Percentiles rank a stretch among this genome's conserved stretches.
Conservation (phyloP, 352 stramenopile genomes). For the Globisporangium spiculum region DNA sequence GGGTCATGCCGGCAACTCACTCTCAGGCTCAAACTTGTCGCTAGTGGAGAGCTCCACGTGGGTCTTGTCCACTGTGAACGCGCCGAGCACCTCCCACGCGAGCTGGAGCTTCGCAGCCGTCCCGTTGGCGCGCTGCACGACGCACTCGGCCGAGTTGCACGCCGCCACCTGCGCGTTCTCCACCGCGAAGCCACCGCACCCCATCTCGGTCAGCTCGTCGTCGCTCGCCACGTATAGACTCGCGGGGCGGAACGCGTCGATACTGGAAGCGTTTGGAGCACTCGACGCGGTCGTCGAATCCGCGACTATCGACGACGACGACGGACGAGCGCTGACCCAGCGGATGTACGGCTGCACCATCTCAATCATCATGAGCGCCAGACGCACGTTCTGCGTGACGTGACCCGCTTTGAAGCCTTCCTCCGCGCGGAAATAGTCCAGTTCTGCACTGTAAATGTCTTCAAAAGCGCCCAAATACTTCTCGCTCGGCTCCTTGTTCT, state of each 20-base stretch:
- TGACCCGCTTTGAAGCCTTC: conserved; percentile 78
- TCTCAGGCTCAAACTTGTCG: conserved; percentile 35
- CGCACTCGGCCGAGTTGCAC: conserved; percentile 45
- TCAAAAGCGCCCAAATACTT: conserved; percentile 66
- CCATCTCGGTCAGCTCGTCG: conserved; percentile 47
- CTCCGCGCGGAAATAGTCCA: conserved; percentile 56
- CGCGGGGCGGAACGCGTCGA: conserved; percentile 39
- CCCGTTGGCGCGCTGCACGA: conserved; percentile 18
- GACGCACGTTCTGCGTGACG: conserved; percentile 92
- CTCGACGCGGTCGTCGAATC: neutral
- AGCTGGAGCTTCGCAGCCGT: conserved; percentile 58
- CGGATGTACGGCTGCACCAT: conserved; percentile 93
- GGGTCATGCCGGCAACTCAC: conserved; percentile 11
- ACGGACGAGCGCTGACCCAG: conserved; percentile 48
- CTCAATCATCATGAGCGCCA: conserved; percentile 94
- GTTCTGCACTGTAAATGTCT: conserved; percentile 62
- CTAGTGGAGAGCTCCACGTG: conserved; percentile 61
- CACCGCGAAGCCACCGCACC: conserved; percentile 40
- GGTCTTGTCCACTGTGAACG: conserved; percentile 72
- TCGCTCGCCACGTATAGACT: conserved; percentile 38
- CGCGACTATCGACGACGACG: neutral
- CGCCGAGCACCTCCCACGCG: conserved; percentile 76
- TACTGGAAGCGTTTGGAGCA: neutral
- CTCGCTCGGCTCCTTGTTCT: conserved; percentile 84
- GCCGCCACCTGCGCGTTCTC: conserved; percentile 40